Conservation (phyloP, 345 rosid species). For the Populus pruinosa region DNA sequence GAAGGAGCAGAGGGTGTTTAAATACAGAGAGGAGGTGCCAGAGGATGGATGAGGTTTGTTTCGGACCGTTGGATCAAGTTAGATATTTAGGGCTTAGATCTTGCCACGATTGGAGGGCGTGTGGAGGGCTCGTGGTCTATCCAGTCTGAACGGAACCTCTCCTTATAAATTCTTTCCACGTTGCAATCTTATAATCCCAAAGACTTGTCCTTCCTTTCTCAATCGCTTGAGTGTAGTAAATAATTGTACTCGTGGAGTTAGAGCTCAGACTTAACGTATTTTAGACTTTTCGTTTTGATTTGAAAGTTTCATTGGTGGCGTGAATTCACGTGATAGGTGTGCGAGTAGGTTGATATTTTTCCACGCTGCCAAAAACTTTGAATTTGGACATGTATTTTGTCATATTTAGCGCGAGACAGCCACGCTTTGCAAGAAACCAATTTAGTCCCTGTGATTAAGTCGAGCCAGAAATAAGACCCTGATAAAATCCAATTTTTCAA, state of each 20-base stretch:
- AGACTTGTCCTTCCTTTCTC: background rate
- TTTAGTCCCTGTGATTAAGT: background rate
- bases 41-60: constrained; percentile 21
- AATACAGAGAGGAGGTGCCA: constrained; percentile 20
- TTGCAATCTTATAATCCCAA: too few relatives aligned
- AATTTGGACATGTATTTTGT: background rate
- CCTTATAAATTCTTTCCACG: background rate
- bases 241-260: background rate
- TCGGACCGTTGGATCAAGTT: constrained; percentile 39
- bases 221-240: background rate
- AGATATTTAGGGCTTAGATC: constrained; percentile 16
- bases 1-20: background rate
- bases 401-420: background rate
- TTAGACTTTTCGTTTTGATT: background rate
- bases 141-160: constrained; percentile 23
- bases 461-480: background rate
- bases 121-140: constrained; percentile 60
- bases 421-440: background rate
- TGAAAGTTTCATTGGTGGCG: background rate
- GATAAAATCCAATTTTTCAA: too few relatives aligned
- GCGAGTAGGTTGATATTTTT: background rate
- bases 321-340: background rate
- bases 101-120: constrained; percentile 48
- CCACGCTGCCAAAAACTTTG: background rate
- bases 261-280: too few relatives aligned